These are phyloP conservation scores for Plantago major DNA, from an alignment of 257 asterid species.

Conservation along the genomic window DNA sequence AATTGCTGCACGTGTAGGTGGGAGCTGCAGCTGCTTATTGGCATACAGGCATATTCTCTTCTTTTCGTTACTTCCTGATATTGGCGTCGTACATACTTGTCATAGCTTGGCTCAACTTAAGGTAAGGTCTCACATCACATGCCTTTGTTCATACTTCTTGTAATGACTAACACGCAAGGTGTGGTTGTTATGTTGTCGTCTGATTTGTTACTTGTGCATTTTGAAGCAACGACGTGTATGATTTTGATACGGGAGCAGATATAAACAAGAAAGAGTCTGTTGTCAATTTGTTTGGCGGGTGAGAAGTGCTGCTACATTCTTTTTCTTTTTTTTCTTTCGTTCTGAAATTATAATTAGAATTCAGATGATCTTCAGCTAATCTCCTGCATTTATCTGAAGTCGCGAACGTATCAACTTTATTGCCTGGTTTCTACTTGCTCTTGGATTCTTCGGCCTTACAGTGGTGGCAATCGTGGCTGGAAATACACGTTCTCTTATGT, in stretches of 20 bases:
- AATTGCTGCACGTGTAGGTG: conserved; percentile 26
- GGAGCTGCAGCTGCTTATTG: conserved; percentile 43
- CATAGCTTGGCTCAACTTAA: conserved; percentile 52
- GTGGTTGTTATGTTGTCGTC: neutral
- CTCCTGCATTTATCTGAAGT: conserved; percentile 24
- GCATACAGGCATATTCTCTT: conserved; percentile 37
- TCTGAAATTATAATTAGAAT: neutral
- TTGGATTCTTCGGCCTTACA: conserved; percentile 41
- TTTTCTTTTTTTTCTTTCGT: neutral
- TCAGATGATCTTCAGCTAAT: neutral
- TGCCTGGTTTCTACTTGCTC: conserved; percentile 39
- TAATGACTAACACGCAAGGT: too few species aligned
- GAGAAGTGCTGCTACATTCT: conserved; percentile 11
- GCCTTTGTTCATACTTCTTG: too few species aligned
- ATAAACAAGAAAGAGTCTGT: conserved; percentile 61
- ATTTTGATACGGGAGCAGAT: conserved; percentile 70
- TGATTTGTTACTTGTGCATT: neutral
- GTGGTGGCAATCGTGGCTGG: conserved; percentile 37
- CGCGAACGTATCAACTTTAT: conserved; percentile 42
- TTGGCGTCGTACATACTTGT: conserved; percentile 43
- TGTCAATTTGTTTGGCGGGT: conserved; percentile 53
- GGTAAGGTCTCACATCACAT: conserved; percentile 24
- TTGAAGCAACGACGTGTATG: conserved; percentile 65
- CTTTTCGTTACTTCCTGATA: conserved; percentile 31
- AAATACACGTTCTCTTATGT: conserved; percentile 32